These are phyloP conservation scores for Aspergillus sp. DNA, from an alignment of 2,329 filamentous ascomycete species.

Conservation along the genomic window DNA sequence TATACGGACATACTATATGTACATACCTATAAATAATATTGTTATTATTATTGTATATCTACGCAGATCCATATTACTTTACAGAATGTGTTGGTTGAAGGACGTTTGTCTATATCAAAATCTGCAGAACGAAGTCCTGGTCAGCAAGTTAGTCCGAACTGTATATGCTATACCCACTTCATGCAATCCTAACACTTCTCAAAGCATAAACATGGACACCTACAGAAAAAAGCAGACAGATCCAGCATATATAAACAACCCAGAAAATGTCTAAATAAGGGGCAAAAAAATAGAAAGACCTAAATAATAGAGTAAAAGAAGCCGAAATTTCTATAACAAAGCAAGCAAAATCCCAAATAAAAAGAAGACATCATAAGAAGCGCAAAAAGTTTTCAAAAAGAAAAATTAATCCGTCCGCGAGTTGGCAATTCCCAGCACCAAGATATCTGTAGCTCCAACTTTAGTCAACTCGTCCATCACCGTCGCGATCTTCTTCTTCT, in stretches of 20 bases:
- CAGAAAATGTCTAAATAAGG: background rate
- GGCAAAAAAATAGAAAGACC: background rate
- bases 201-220: background rate
- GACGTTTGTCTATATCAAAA: background rate
- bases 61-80: background rate
- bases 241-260: background rate
- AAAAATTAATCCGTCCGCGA: constrained; percentile 52
- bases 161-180: background rate
- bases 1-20: background rate
- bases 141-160: background rate
- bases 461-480: constrained; percentile 82
- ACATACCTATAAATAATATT: background rate
- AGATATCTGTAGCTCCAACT: constrained; percentile 78
- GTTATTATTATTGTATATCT: background rate
- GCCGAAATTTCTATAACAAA: background rate
- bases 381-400: constrained; percentile 8
- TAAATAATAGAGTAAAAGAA: background rate
- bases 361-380: constrained; percentile 7
- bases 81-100: background rate
- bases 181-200: background rate
- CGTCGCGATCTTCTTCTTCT: constrained; percentile 78
- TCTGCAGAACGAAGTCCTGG: background rate
- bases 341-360: background rate
- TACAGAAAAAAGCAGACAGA: background rate
- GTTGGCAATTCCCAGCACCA: constrained; percentile 85